phyloP scores from a whole-genome alignment of 2,329 filamentous ascomycete genomes.

The Thelonectria olida region DNA sequence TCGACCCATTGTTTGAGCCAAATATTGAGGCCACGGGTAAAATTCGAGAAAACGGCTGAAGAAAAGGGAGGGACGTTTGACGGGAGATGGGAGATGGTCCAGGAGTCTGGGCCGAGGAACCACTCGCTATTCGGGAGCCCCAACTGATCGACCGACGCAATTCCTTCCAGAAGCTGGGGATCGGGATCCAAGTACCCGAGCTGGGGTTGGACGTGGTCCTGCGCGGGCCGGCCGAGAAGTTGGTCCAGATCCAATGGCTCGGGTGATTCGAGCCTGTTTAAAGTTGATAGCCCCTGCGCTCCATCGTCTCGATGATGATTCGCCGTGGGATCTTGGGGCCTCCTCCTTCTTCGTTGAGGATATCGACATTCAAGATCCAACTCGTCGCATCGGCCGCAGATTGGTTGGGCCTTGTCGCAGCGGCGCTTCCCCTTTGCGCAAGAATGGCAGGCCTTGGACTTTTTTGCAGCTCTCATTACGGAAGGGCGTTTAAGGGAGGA shows the following conservation, averaged over 20 bases:
- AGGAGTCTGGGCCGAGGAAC: slow-evolving; percentile 1
- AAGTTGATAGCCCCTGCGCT: neutral
- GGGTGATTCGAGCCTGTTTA: neutral
- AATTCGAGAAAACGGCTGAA: slow-evolving; percentile 5
- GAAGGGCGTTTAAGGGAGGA: neutral
- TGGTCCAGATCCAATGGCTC: neutral
- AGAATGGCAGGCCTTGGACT: slow-evolving; percentile 13
- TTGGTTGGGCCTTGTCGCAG: slow-evolving; percentile 16
- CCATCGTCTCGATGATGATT: neutral
- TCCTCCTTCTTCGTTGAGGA: slow-evolving; percentile 4
- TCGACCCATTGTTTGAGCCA: slow-evolving; percentile 18
- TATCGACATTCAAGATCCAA: slow-evolving; percentile 18
- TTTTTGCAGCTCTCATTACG: neutral
- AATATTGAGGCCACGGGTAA: neutral
- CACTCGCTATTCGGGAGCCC: neutral
- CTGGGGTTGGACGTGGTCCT: no score
- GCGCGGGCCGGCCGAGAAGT: no score
- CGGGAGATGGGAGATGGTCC: slow-evolving; percentile 1
- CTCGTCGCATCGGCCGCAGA: slow-evolving; percentile 19
- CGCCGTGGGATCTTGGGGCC: neutral
- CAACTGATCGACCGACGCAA: neutral
- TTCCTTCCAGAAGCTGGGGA: neutral
- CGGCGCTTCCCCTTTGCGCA: slow-evolving; percentile 20
- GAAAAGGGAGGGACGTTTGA: neutral
- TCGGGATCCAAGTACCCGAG: neutral